phyloP scores from a whole-genome alignment of 805 yeast genomes.

The Kuraishia cidri region DNA sequence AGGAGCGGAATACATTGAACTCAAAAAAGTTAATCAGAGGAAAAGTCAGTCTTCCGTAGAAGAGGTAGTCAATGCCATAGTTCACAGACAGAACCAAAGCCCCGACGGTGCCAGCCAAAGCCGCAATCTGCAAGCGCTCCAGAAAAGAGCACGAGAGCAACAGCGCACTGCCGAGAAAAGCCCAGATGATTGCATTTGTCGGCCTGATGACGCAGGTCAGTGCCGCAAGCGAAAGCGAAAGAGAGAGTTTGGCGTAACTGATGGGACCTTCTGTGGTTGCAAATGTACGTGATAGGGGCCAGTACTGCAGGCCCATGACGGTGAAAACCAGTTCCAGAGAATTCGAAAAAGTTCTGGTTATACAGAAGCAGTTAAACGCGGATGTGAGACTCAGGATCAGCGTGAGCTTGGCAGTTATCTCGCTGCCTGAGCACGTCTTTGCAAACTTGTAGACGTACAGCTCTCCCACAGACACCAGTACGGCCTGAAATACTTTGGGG shows the following conservation, averaged over 20 bases:
- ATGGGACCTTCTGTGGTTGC: constrained; percentile 7
- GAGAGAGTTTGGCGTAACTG: constrained; percentile 12
- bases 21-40: constrained; percentile 66
- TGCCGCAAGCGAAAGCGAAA: constrained; percentile 44
- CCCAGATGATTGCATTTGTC: constrained; percentile 76
- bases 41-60: constrained; percentile 45
- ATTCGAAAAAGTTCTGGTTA: constrained; percentile 81
- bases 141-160: neutral
- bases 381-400: constrained; percentile 46
- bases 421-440: constrained; percentile 20
- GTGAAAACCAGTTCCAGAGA: constrained; percentile 71
- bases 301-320: constrained; percentile 51
- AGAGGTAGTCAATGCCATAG: constrained; percentile 42
- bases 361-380: constrained; percentile 75
- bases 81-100: constrained; percentile 25
- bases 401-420: constrained; percentile 27
- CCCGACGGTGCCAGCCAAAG: constrained; percentile 6
- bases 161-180: constrained; percentile 37
- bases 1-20: constrained; percentile 67
- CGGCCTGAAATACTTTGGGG: constrained; percentile 67
- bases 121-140: constrained; percentile 2
- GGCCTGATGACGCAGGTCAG: constrained; percentile 73
- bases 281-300: constrained; percentile 51
- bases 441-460: constrained; percentile 39
- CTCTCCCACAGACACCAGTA: constrained; percentile 69